phyloP scores from a whole-genome alignment of 371 early-diverging fungal species.

The Saksenaea oblongispora region DNA sequence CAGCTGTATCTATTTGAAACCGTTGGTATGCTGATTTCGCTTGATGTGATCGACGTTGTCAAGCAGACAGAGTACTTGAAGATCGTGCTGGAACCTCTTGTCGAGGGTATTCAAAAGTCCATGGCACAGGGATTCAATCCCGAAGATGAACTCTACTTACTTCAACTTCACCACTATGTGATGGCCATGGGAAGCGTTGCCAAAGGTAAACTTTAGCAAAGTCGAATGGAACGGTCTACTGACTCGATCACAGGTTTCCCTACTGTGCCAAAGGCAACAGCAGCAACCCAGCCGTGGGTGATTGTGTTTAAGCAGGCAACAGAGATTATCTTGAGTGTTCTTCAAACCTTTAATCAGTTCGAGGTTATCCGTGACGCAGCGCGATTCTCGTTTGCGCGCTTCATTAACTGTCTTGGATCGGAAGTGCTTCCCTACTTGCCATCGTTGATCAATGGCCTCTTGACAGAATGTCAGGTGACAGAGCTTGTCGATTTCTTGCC shows the following conservation, averaged over 20 bases:
- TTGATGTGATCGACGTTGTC: constrained; percentile 63
- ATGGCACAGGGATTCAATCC: constrained; percentile 55
- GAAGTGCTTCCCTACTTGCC: constrained; percentile 83
- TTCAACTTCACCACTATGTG: constrained; percentile 83
- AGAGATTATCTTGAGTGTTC: constrained; percentile 74
- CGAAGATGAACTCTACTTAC: constrained; percentile 67
- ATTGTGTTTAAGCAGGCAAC: constrained; percentile 80
- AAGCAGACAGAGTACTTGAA: constrained; percentile 79
- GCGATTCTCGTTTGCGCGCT: constrained; percentile 83
- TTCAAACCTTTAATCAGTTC: constrained; percentile 69
- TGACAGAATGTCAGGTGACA: constrained; percentile 73
- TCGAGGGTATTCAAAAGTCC: constrained; percentile 67
- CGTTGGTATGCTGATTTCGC: constrained; percentile 85
- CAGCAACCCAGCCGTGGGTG: constrained; percentile 58
- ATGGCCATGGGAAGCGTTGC: constrained; percentile 87
- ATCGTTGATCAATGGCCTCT: constrained; percentile 75
- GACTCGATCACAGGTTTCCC: constrained; percentile 70
- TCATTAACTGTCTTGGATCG: constrained; percentile 85
- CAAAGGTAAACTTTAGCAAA: constrained; percentile 60
- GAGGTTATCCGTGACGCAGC: constrained; percentile 83
- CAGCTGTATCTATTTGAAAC: constrained; percentile 92
- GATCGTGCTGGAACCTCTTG: constrained; percentile 79
- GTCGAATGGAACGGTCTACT: too few species aligned
- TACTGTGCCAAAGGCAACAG: constrained; percentile 52
- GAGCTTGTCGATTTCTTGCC: constrained; percentile 89